Conservation (phyloP, 2,329 filamentous ascomycete genomes). For the Arthrobotrys iridis region DNA sequence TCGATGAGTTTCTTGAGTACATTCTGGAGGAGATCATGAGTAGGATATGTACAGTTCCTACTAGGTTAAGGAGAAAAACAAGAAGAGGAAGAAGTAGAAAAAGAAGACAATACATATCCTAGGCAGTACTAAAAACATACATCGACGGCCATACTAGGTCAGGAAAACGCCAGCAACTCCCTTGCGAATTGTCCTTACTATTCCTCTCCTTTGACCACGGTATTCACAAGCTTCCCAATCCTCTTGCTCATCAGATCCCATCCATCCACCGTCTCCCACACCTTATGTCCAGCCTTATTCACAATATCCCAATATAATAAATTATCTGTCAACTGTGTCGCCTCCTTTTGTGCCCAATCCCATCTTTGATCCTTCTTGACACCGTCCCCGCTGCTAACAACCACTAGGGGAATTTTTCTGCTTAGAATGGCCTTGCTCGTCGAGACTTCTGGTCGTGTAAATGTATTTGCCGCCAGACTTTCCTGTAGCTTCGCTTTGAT, state of each 20-base stretch:
- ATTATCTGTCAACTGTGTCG: constrained; percentile 81
- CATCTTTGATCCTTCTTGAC: constrained; percentile 75
- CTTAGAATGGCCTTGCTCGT: constrained; percentile 82
- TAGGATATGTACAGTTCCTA: neutral
- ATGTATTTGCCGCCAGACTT: constrained; percentile 82
- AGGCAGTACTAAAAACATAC: constrained; percentile 4
- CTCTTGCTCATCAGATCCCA: constrained; percentile 80
- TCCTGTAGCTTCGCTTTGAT: constrained; percentile 94
- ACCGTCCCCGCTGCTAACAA: constrained; percentile 83
- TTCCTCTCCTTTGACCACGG: constrained; percentile 8
- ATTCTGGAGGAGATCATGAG: neutral
- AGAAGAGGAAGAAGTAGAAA: neutral
- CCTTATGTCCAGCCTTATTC: constrained; percentile 81
- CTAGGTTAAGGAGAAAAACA: neutral
- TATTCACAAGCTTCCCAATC: constrained; percentile 72
- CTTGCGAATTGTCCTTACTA: neutral
- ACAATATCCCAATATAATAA: constrained; percentile 87
- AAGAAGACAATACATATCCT: neutral
- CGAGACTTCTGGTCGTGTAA: constrained; percentile 83
- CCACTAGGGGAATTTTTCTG: constrained; percentile 76
- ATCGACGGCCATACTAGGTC: neutral
- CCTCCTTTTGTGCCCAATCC: constrained; percentile 84
- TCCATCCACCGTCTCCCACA: constrained; percentile 82
- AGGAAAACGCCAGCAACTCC: neutral
- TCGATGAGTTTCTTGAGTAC: no score